Percentiles rank a stretch among this genome's conserved stretches.
These are phyloP conservation scores for Colletotrichum zoysiae DNA, from an alignment of 2,329 filamentous ascomycete genomes.

Conservation along the genomic window DNA sequence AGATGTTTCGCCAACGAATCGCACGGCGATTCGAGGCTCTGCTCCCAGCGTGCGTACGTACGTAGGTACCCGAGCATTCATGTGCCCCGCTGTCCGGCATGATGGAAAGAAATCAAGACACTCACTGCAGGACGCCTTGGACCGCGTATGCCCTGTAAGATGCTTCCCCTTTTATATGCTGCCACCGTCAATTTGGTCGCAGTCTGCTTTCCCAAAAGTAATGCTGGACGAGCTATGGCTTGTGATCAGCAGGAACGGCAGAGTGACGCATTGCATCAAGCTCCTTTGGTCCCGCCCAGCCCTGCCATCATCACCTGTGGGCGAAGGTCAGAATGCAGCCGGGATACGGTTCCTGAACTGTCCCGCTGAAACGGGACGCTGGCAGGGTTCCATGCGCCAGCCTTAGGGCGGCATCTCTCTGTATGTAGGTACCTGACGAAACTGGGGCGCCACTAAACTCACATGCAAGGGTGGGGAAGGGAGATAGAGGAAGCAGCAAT, in stretches of 20 bases:
- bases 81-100: neutral
- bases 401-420: constrained; percentile 27
- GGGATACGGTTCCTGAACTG: constrained; percentile 36
- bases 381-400: constrained; percentile 26
- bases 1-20: neutral
- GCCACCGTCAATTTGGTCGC: neutral
- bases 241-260: constrained; percentile 17
- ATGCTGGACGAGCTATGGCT: neutral
- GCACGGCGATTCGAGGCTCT: neutral
- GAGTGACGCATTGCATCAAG: constrained; percentile 3
- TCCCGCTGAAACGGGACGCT: constrained; percentile 38
- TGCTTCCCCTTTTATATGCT: neutral
- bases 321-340: constrained; percentile 14
- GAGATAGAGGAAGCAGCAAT: constrained; percentile 35
- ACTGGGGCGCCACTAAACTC: constrained; percentile 13
- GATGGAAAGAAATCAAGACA: neutral
- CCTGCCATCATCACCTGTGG: constrained; percentile 21
- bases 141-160: neutral
- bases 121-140: neutral
- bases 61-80: neutral
- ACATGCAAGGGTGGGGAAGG: constrained; percentile 19
- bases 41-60: too few species aligned
- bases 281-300: constrained; percentile 7
- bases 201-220: neutral
- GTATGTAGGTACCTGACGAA: constrained; percentile 3